phyloP scores from a whole-genome alignment of 129 eudicot genomes.

The Flaveria sonorensis region DNA sequence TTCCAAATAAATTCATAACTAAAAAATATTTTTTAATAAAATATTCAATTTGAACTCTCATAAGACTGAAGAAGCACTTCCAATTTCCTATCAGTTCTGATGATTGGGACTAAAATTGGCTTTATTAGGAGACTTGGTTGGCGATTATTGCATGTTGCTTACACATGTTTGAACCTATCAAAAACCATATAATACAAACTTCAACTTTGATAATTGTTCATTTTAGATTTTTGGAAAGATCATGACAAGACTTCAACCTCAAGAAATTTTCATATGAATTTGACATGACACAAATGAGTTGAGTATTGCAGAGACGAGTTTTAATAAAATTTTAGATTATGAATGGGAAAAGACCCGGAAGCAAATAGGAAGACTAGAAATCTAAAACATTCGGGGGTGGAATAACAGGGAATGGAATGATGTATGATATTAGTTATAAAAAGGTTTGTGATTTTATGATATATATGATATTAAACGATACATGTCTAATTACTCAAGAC shows the following conservation, averaged over 20 bases:
- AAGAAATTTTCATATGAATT: neutral
- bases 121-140: conserved; percentile 13
- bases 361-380: too few species aligned
- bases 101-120: neutral
- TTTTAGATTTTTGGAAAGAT: neutral
- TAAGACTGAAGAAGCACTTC: neutral
- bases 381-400: too few species aligned
- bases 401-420: too few species aligned
- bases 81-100: neutral
- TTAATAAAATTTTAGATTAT: too few species aligned
- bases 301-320: neutral
- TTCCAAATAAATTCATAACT: too few species aligned
- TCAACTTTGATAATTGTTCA: neutral
- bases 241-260: neutral
- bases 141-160: neutral
- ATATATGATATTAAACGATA: too few species aligned
- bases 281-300: neutral
- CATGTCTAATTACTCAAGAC: too few species aligned
- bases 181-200: neutral
- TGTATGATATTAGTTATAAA: too few species aligned
- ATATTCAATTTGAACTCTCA: neutral
- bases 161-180: conserved; percentile 17
- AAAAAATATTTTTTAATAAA: too few species aligned
- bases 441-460: too few species aligned
- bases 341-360: too few species aligned